Evolutionary conservation across 2,329 filamentous ascomycete species (phyloP).

Genomic region (Nemania sp.): DNA sequence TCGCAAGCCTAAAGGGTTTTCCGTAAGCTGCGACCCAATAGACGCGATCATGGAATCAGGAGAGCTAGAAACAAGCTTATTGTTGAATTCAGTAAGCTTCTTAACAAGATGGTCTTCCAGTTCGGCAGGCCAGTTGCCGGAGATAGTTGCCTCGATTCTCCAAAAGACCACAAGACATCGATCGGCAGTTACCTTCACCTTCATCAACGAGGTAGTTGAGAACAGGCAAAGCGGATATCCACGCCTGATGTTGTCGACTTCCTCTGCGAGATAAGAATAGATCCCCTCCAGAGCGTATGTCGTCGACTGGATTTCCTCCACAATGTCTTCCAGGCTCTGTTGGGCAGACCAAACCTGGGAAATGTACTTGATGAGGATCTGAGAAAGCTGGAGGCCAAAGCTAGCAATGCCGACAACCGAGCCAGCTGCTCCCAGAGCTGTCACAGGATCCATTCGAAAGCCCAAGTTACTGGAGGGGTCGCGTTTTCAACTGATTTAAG

Average conservation of each 20-base stretch:
- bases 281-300: slow-evolving; percentile 7
- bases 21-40: slow-evolving; percentile 5
- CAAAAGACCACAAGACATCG: slow-evolving; percentile 17
- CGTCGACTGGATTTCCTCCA: slow-evolving; percentile 10
- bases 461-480: too few relatives aligned
- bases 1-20: not conserved
- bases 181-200: slow-evolving; percentile 14
- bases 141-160: slow-evolving; percentile 16
- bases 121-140: not conserved
- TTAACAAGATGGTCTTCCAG: not conserved
- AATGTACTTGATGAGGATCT: slow-evolving; percentile 11
- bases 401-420: slow-evolving; percentile 21
- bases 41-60: not conserved
- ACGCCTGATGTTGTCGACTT: slow-evolving; percentile 6
- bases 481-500: too few relatives aligned
- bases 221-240: slow-evolving; percentile 5
- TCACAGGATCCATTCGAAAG: slow-evolving; percentile 20
- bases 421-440: slow-evolving; percentile 19
- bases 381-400: slow-evolving; percentile 18
- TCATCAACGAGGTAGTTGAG: slow-evolving; percentile 5
- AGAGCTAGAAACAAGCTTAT: not conserved
- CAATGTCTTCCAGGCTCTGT: slow-evolving; percentile 4
- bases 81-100: slow-evolving; percentile 7
- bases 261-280: slow-evolving; percentile 3
- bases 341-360: slow-evolving; percentile 10